Conservation (phyloP, 805 yeast genomes). For the Candida hungchunana region DNA sequence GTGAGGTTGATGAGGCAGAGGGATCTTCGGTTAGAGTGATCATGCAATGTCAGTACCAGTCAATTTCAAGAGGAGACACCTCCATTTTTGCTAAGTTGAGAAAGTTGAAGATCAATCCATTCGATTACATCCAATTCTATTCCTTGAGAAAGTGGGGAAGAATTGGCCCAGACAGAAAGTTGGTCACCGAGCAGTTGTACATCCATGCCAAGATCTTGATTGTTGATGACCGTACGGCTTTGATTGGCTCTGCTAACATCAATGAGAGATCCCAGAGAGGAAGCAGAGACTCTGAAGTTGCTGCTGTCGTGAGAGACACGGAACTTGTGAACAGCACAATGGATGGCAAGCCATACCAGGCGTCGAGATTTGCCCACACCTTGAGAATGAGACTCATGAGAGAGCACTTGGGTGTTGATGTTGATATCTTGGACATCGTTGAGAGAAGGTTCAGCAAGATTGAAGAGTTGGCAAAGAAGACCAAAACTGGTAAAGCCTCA, state of each 20-base stretch:
- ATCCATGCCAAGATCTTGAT: constrained; percentile 90
- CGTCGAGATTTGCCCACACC: constrained; percentile 85
- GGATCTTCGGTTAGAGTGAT: constrained; percentile 94
- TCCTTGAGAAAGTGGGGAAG: constrained; percentile 95
- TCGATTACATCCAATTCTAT: constrained; percentile 85
- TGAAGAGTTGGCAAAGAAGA: constrained; percentile 31
- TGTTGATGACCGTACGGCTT: constrained; percentile 89
- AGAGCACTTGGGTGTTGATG: constrained; percentile 93
- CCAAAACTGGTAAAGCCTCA: constrained; percentile 26
- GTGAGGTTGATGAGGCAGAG: constrained; percentile 88
- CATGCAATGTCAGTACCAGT: constrained; percentile 93
- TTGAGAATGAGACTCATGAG: constrained; percentile 90
- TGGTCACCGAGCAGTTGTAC: constrained; percentile 88
- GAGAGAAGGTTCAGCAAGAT: constrained; percentile 61
- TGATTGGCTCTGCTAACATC: constrained; percentile 95
- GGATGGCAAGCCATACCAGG: constrained; percentile 79
- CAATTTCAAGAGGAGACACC: constrained; percentile 84
- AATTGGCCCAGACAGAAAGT: constrained; percentile 66
- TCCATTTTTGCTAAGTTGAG: constrained; percentile 82
- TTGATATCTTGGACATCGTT: constrained; percentile 75
- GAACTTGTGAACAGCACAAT: constrained; percentile 61
- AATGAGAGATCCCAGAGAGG: constrained; percentile 97
- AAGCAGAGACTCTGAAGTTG: constrained; percentile 88
- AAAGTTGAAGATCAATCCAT: constrained; percentile 79
- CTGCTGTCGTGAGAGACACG: constrained; percentile 81